These are phyloP conservation scores for Salix arbutifolia DNA, from an alignment of 345 rosid species.

Conservation along the genomic window DNA sequence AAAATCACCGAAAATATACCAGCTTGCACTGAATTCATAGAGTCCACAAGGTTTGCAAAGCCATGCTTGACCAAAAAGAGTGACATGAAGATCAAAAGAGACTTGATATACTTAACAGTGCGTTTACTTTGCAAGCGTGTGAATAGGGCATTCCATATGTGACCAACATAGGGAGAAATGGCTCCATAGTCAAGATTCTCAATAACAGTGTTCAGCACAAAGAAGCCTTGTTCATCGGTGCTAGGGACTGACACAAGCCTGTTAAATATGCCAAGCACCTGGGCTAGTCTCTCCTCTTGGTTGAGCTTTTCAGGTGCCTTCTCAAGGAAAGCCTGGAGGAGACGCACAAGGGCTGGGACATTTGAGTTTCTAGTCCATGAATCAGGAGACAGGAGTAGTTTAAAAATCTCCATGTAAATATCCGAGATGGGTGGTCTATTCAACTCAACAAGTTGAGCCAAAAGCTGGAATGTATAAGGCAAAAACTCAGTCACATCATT, in stretches of 20 bases:
- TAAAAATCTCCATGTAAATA: conserved; percentile 78
- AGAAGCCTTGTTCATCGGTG: conserved; percentile 93
- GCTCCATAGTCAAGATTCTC: conserved; percentile 73
- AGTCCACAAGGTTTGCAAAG: conserved; percentile 49
- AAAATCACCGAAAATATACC: conserved; percentile 51
- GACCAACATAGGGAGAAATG: conserved; percentile 50
- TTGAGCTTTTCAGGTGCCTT: conserved; percentile 76
- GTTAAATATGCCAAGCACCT: conserved; percentile 86
- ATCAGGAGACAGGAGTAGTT: conserved; percentile 74
- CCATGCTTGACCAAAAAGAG: conserved; percentile 93
- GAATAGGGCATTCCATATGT: conserved; percentile 76
- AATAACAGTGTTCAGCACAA: conserved; percentile 79
- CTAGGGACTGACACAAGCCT: conserved; percentile 65
- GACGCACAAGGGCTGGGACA: conserved; percentile 97
- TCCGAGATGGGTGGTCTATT: conserved; percentile 79
- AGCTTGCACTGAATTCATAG: conserved; percentile 81
- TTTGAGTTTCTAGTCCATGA: conserved; percentile 84
- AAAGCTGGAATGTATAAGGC: conserved; percentile 94
- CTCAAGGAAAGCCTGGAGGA: conserved; percentile 97
- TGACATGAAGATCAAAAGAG: conserved; percentile 80
- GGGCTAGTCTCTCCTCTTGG: conserved; percentile 67
- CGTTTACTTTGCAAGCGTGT: conserved; percentile 60
- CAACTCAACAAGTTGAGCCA: conserved; percentile 91
- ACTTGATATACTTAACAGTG: conserved; percentile 67
- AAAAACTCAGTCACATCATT: conserved; percentile 87